Base-by-base conservation (phyloP, 2,329 filamentous ascomycete species). In the Phaeosphaeria sp. region DNA sequence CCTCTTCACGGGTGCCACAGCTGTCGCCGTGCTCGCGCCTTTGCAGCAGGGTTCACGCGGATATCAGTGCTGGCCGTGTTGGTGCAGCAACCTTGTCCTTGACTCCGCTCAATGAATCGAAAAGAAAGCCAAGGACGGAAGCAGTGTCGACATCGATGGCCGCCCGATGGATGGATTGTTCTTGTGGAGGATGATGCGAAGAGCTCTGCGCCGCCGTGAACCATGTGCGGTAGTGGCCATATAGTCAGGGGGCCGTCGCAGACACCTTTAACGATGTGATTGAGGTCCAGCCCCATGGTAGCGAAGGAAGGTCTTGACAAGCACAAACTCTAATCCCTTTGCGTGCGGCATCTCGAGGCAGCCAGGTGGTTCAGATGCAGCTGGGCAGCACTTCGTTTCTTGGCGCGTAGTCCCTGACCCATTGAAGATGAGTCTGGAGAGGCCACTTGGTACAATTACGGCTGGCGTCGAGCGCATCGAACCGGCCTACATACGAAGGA, bases 1-100 rank as follows among this genome's bases (percentile, higher is more conserved):
- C 25, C 42, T 36, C 15, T 20, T 21, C 40, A 44, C 15, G n/a
- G 33, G 6, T 43, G 13, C 21, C 13, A 9, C 33, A 22, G 33
- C 44, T 51, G 54, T 27, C 52, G 53, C 46, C 33, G 55, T 57
- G 50, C 55, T 49, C 55, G 50, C 53, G 45, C 49, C 17, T 7
- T 7, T 11, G 15, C 18, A 5, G 30, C 30, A 36, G 30, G 30
- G 30, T 6, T 36, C 30, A 13, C 30, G 5, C 30, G 8, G 6
- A 36, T 36, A 36, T 36, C 30, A 36, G 30, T 36, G 30, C 30
- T 36, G 36, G 18, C 42, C 42, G 58, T 27, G 56, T 57, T 63
- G 61, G 58, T 55, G 25, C 44, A 51, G 53, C 51, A 51, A 58
- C 58, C 53, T 59, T 49, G 58, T 53, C 55, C 39, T 50, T 3